A percentile compares a stretch with the other conserved stretches of the same genome.
Conservation (phyloP, 805 yeast genomes). For the Maudiozyma barnettii region DNA sequence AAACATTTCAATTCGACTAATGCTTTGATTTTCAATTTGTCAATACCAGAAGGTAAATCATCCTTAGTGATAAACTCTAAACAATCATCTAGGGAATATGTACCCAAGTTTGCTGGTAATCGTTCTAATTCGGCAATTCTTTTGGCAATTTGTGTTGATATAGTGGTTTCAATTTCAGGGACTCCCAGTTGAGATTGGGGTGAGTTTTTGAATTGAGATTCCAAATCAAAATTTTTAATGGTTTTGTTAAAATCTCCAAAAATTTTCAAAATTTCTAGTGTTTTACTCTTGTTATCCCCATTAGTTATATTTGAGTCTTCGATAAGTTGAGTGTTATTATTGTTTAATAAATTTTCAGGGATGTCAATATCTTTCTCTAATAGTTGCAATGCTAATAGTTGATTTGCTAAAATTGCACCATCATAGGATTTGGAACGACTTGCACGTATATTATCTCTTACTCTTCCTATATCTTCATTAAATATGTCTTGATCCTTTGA, state of each 20-base stretch:
- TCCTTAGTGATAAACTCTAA: slow-evolving; percentile 36
- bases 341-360: slow-evolving; percentile 42
- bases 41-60: slow-evolving; percentile 38
- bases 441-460: slow-evolving; percentile 19
- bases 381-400: slow-evolving; percentile 53
- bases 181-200: slow-evolving; percentile 37
- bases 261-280: slow-evolving; percentile 16
- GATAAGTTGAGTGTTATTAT: slow-evolving; percentile 6
- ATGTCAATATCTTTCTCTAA: slow-evolving; percentile 57
- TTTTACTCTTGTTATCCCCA: neutral
- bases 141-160: slow-evolving; percentile 44
- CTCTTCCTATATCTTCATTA: slow-evolving; percentile 18
- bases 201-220: slow-evolving; percentile 20
- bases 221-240: slow-evolving; percentile 23
- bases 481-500: slow-evolving; percentile 35
- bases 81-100: slow-evolving; percentile 38
- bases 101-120: slow-evolving; percentile 62
- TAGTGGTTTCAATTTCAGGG: slow-evolving; percentile 41
- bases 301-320: neutral
- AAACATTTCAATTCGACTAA: slow-evolving; percentile 62
- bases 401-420: slow-evolving; percentile 40
- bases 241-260: slow-evolving; percentile 26
- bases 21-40: slow-evolving; percentile 54
- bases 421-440: neutral
- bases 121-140: slow-evolving; percentile 54